Conservation (phyloP, 1,284 basidiomycete genomes). For the Coniophora puteana region DNA sequence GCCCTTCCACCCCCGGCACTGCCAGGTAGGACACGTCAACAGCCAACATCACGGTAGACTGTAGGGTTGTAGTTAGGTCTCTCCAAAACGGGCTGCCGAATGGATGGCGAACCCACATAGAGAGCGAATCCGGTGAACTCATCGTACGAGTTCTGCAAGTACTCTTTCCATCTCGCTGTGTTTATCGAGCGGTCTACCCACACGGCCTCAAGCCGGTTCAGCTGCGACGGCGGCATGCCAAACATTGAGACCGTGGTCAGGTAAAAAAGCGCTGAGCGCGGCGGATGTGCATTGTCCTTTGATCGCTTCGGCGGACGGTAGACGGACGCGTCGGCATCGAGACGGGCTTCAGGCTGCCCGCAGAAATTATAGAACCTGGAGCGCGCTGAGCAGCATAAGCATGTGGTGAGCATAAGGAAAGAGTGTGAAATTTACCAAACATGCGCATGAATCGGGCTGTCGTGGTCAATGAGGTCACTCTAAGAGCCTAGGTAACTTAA, state of each 20-base stretch:
- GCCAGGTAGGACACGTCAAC: conserved; percentile 10
- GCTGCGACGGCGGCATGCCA: conserved; percentile 36
- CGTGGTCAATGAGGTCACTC: neutral
- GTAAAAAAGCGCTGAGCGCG: conserved; percentile 28
- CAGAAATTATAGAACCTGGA: conserved; percentile 43
- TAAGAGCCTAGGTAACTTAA: neutral
- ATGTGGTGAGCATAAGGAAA: neutral
- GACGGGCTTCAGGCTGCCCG: conserved; percentile 44
- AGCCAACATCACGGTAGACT: conserved; percentile 14
- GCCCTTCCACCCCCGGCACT: conserved; percentile 4
- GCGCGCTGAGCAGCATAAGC: conserved; percentile 13
- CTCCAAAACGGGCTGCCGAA: neutral
- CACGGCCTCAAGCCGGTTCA: conserved; percentile 31
- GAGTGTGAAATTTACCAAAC: conserved; percentile 4
- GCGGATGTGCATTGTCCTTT: too few relatives aligned
- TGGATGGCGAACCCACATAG: conserved; percentile 8
- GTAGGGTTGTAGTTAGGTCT: neutral
- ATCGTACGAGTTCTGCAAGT: conserved; percentile 19
- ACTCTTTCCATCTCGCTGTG: conserved; percentile 20
- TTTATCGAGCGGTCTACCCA: conserved; percentile 29
- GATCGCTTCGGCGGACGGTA: conserved; percentile 15
- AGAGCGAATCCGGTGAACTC: conserved; percentile 15
- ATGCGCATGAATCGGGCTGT: conserved; percentile 13
- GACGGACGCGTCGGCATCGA: conserved; percentile 39
- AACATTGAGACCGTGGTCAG: conserved; percentile 29